Base-by-base conservation (phyloP, 1,284 basidiomycete genomes). In the Ustilago esculenta region DNA sequence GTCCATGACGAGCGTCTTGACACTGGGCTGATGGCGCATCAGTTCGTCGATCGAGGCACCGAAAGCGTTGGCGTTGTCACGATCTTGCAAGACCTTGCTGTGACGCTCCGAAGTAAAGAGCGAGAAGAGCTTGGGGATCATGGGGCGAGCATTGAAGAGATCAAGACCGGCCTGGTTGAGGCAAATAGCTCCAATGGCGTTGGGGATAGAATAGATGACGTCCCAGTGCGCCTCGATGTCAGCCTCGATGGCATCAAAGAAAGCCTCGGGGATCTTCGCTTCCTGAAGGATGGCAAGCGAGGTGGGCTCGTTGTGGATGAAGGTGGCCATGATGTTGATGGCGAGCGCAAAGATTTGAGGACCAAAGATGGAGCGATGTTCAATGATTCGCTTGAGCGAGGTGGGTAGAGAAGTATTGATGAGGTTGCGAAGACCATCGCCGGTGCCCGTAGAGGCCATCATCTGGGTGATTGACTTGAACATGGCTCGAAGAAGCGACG, bases 301-400 rank as follows among this genome's bases (percentile, higher is more conserved):
- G 0, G 95, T 98, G 10, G 96, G 96, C 83, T 99, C 96, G 77
- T 98, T 99, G 85, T 99, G 95, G 15, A 98, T 90, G 82, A 99
- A 98, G 0, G 94, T 94, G 5, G 95, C 90, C 90, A 97, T 94
- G 81, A 97, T 92, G 83, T 95, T 95, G 85, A 97, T 92, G 1
- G 92, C 67, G 9, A 73, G 60, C 1, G 92, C 90, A 46, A 95
- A 87, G 50, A 96, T 88, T 73, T 89, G 90, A 1, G 92, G 87
- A 3, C 96, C 96, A 83, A 97, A 98, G 20, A 91, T 85, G 25
- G 85, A 85, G 24, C 91, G 87, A 75, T 93, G 86, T 75, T 91
- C 87, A 75, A 98, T 90, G 46, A 98, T 91, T 81, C 88, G 89
- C 85, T 93, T 93, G 80, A 96, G 86, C 1, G 92, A 93, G 76